Evolutionary conservation across 164 flowering plant species (phyloP), one percentile per base, ranked within the genome.

Genomic region (Umbilicus rupestris): DNA sequence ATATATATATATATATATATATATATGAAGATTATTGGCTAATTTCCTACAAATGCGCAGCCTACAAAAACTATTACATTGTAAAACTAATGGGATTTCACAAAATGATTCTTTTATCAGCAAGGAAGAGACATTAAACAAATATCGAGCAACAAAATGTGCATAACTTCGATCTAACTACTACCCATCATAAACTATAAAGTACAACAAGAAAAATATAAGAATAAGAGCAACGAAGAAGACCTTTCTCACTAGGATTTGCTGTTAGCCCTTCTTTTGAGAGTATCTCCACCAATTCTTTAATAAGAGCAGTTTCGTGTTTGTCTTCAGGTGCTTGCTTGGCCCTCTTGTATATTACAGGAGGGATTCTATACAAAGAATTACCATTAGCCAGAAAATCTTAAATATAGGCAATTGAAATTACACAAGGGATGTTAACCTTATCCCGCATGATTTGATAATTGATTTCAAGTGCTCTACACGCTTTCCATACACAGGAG

Each of bases 201-300:
- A 41, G 44, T 41, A 50, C 17, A 11, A 26, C 4, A 52, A 26
- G 31, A 26, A 22, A 52, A 26, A 14, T 11, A 52, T 11, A 24
- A 52, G 17, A 52, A 20, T 17, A 52, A 52, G 55, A 26, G 19
- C 7, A 24, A 41, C 44, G 44, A 65, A 17, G 15, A 60, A 66
- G 65, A 91, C 97, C 98, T 80, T 91, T 94, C 69, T 94, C 99
- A 60, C 89, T 78, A 46, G 99, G 97, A 78, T 84, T 86, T 63
- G 80, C 28, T 22, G 96, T 82, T 69, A 91, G 75, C 24, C 97
- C 97, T 81, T 94, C 97, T 74, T 62, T 88, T 42, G 82, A 72
- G 59, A 94, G 90, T 29, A 94, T 84, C 58, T 80, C 85, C 74
- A 84, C 89, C 63, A 94, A 75, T 75, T 88, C 97, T 79, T 88